Evolutionary conservation across 2,329 filamentous ascomycete genomes (phyloP).

Genomic region (Xylariaceae sp.): DNA sequence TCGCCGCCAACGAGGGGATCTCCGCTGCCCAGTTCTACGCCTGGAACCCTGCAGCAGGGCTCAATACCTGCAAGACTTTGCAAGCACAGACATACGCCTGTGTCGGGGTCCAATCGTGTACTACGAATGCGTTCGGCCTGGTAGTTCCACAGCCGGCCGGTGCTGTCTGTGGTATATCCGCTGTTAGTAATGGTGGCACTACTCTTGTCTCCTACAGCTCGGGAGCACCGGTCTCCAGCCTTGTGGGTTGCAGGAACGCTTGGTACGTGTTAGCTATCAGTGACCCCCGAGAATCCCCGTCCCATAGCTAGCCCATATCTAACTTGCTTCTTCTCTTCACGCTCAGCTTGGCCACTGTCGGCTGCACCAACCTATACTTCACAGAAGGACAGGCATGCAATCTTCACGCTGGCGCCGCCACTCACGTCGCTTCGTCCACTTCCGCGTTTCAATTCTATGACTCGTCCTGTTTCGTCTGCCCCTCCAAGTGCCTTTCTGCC

Average conservation of each 20-base stretch:
- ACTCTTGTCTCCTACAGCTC: background rate
- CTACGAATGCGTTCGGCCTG: background rate
- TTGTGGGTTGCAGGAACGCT: background rate
- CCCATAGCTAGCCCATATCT: background rate
- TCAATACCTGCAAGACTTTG: background rate
- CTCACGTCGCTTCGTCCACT: background rate
- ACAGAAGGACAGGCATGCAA: background rate
- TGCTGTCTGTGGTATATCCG: background rate
- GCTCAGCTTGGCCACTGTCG: background rate
- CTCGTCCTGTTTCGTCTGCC: background rate
- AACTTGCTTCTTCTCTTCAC: background rate
- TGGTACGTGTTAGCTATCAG: background rate
- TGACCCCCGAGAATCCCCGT: background rate
- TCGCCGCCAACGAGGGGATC: constrained; percentile 27
- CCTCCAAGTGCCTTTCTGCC: background rate
- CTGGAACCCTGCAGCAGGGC: constrained; percentile 25
- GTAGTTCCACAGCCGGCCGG: constrained; percentile 6
- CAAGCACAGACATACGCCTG: background rate
- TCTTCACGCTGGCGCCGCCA: background rate
- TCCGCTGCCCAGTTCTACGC: constrained; percentile 23
- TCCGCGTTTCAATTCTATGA: background rate
- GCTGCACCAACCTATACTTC: background rate
- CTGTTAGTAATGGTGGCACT: background rate
- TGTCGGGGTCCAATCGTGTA: constrained; percentile 3
- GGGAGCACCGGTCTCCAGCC: background rate